A percentile compares a stretch with the other conserved stretches of the same genome.
These are phyloP conservation scores for Paraurostyla sp. DNA, from an alignment of 73 alveolate species.

Conservation along the genomic window DNA sequence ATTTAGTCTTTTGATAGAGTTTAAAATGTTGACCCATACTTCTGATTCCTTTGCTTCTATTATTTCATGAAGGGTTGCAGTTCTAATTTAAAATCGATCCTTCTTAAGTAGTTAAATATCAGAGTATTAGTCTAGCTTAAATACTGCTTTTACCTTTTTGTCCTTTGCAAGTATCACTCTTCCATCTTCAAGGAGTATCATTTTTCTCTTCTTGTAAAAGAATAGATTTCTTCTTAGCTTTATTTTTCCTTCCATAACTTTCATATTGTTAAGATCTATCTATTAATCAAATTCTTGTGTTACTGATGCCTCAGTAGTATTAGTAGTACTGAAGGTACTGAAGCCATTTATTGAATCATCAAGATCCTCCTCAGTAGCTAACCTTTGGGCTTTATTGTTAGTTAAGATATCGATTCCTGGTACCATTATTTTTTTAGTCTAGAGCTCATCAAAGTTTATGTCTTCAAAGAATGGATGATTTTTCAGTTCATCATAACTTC, in stretches of 20 bases:
- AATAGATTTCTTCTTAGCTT: conserved; percentile 44
- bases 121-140: not conserved
- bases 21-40: conserved; percentile 35
- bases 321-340: too few species aligned
- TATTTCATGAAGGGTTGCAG: not conserved
- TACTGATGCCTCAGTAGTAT: not conserved
- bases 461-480: conserved; percentile 89
- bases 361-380: conserved; percentile 5
- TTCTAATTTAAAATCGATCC: not conserved
- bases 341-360: not conserved
- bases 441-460: conserved; percentile 85
- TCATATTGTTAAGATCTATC: conserved; percentile 27
- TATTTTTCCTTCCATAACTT: conserved; percentile 50
- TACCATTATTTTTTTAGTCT: conserved; percentile 50
- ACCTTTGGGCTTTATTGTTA: not conserved
- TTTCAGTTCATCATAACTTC: conserved; percentile 78
- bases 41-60: conserved; percentile 8
- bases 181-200: conserved; percentile 45
- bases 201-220: conserved; percentile 1
- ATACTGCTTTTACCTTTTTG: not conserved
- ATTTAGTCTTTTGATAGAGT: not conserved
- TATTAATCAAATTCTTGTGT: not conserved
- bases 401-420: conserved; percentile 7
- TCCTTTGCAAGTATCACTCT: conserved; percentile 12
- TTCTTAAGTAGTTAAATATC: not conserved